Conservation (phyloP, 495 filamentous ascomycete genomes). For the Aspergillus conjunctus region DNA sequence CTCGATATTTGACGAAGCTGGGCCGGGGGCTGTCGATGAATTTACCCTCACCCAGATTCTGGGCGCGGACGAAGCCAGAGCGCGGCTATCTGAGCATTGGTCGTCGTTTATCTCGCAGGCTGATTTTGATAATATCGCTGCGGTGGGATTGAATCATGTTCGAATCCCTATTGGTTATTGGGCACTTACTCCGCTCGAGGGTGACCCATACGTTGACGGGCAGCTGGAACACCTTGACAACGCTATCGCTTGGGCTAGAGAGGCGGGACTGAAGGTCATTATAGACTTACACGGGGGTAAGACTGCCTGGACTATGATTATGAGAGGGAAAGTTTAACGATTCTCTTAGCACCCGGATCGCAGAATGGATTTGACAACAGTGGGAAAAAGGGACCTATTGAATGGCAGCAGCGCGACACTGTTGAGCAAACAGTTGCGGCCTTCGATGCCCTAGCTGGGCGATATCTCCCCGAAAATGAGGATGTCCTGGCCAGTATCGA, state of each 20-base stretch:
- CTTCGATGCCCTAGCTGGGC: slow-evolving; percentile 57
- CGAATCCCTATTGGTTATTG: slow-evolving; percentile 82
- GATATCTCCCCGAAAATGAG: slow-evolving; percentile 57
- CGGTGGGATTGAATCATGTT: slow-evolving; percentile 71
- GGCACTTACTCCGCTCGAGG: slow-evolving; percentile 60
- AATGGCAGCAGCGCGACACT: slow-evolving; percentile 63
- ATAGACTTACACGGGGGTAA: slow-evolving; percentile 71
- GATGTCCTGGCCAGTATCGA: slow-evolving; percentile 72
- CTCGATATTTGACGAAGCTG: slow-evolving; percentile 57
- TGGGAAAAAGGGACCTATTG: slow-evolving; percentile 63
- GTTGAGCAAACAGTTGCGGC: slow-evolving; percentile 59
- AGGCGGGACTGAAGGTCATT: slow-evolving; percentile 64
- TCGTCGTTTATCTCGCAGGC: slow-evolving; percentile 63
- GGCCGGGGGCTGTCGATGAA: slow-evolving; percentile 61
- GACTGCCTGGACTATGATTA: slow-evolving; percentile 19
- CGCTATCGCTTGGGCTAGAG: slow-evolving; percentile 69
- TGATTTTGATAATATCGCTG: slow-evolving; percentile 68
- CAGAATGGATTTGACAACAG: slow-evolving; percentile 86
- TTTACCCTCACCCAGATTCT: slow-evolving; percentile 57
- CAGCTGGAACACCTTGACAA: slow-evolving; percentile 66
- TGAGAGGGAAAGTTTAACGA: slow-evolving; percentile 23
- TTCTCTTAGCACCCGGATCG: slow-evolving; percentile 62
- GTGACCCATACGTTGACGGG: slow-evolving; percentile 74
- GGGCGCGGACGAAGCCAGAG: slow-evolving; percentile 51
- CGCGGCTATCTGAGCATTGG: slow-evolving; percentile 59